A percentile compares a stretch with the other conserved stretches of the same genome.
Evolutionary conservation across 2,329 filamentous ascomycete genomes (phyloP).

Genomic region (Monosporascus sp.): DNA sequence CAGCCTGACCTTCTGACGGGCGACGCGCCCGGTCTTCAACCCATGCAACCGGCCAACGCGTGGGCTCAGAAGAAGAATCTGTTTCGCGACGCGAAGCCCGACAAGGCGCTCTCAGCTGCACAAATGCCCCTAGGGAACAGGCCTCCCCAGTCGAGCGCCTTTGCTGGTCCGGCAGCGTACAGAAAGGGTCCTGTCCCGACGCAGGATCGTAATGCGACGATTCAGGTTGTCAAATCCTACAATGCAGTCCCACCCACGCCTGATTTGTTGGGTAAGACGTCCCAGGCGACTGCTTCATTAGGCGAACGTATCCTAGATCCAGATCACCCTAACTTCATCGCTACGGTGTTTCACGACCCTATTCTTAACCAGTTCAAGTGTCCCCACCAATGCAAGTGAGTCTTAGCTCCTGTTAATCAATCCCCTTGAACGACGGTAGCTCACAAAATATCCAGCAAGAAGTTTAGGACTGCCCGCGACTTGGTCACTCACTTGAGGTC

Average conservation of each 20-base stretch:
- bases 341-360: constrained; percentile 38
- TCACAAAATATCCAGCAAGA: constrained; percentile 30
- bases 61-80: constrained; percentile 21
- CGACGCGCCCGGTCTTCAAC: constrained; percentile 2
- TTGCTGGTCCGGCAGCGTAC: not conserved
- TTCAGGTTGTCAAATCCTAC: not conserved
- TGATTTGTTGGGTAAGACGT: constrained; percentile 11
- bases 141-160: not conserved
- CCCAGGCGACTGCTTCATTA: constrained; percentile 2
- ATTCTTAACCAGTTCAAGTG: constrained; percentile 45
- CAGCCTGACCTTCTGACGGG: constrained; percentile 11
- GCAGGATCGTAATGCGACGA: not conserved
- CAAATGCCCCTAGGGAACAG: constrained; percentile 8
- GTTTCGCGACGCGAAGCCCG: constrained; percentile 13
- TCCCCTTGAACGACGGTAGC: not conserved
- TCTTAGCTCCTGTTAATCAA: constrained; percentile 1
- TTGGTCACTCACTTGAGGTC: constrained; percentile 41
- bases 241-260: constrained; percentile 4
- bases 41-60: constrained; percentile 9
- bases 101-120: constrained; percentile 6
- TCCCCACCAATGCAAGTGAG: constrained; percentile 50
- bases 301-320: constrained; percentile 36
- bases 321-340: constrained; percentile 38
- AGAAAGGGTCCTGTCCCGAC: not conserved
- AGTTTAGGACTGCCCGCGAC: constrained; percentile 26